Percentiles rank a stretch among this genome's conserved stretches.
Evolutionary conservation across 257 asterid species (phyloP).

Genomic region (Capsicum chinense): DNA sequence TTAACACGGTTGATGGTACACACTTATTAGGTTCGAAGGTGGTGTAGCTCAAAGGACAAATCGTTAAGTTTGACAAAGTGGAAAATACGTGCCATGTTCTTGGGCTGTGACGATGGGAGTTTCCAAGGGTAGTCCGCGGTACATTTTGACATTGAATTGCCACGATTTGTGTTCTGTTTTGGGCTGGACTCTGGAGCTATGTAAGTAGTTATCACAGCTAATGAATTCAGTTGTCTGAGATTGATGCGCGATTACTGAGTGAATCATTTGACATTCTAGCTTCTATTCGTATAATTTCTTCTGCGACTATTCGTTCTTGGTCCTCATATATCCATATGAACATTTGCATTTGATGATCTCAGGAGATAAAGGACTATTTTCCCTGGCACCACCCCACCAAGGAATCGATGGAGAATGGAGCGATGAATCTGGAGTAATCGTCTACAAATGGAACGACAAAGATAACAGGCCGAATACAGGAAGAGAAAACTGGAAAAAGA

Average conservation of each 20-base stretch:
- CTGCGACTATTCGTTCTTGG: too few species aligned
- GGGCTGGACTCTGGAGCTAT: neutral
- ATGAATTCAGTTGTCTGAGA: neutral
- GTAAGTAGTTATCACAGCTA: too few species aligned
- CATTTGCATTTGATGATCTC: slow-evolving; percentile 7
- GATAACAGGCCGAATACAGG: slow-evolving; percentile 56
- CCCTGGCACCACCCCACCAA: slow-evolving; percentile 64
- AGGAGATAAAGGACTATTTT: slow-evolving; percentile 69
- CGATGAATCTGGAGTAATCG: slow-evolving; percentile 49
- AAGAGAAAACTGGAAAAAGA: slow-evolving; percentile 60
- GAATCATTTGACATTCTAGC: neutral
- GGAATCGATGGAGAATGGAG: slow-evolving; percentile 77
- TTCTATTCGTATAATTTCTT: neutral
- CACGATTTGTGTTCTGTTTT: neutral
- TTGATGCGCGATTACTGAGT: neutral
- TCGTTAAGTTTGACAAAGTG: neutral
- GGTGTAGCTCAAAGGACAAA: neutral
- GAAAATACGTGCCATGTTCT: neutral
- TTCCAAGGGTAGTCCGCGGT: neutral
- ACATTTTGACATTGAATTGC: neutral
- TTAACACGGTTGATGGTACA: neutral
- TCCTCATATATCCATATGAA: neutral
- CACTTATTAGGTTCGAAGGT: neutral
- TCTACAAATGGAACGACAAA: neutral
- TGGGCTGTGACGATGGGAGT: neutral